Evolutionary conservation across 73 alveolate species (phyloP).

Genomic region (Paramecium caudatum): DNA sequence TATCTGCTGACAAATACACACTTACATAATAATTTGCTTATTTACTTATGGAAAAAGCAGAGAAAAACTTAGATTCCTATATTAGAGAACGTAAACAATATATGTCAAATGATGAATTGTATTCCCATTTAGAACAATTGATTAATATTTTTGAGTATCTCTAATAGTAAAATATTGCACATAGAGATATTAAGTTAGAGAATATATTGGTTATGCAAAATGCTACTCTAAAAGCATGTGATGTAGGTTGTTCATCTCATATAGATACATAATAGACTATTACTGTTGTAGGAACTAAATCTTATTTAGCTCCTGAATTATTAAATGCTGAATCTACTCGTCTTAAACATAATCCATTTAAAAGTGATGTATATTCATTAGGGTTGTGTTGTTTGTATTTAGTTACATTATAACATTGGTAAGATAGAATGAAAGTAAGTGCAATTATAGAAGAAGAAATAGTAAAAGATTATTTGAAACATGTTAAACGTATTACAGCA

Average conservation of each 20-base stretch:
- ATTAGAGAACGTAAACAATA: not conserved
- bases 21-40: not conserved
- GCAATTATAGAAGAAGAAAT: not conserved
- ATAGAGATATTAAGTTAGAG: slow-evolving; percentile 92
- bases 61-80: not conserved
- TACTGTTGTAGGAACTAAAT: slow-evolving; percentile 35
- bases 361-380: slow-evolving; percentile 53
- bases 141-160: slow-evolving; percentile 82
- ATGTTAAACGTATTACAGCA: slow-evolving; percentile 36
- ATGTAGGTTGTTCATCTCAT: slow-evolving; percentile 57
- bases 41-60: slow-evolving; percentile 16
- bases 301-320: slow-evolving; percentile 50
- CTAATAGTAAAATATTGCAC: slow-evolving; percentile 83
- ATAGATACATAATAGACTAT: not conserved
- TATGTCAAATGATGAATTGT: not conserved
- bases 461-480: not conserved
- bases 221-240: slow-evolving; percentile 51
- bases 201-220: slow-evolving; percentile 77
- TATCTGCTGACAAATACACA: slow-evolving; percentile 7
- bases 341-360: slow-evolving; percentile 51
- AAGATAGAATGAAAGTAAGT: not conserved
- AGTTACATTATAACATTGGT: slow-evolving; percentile 25
- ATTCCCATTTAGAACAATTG: slow-evolving; percentile 65
- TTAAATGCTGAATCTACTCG: not conserved
- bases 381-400: slow-evolving; percentile 40